Conservation (phyloP, 2,329 filamentous ascomycete genomes). For the Penicillium sp. region DNA sequence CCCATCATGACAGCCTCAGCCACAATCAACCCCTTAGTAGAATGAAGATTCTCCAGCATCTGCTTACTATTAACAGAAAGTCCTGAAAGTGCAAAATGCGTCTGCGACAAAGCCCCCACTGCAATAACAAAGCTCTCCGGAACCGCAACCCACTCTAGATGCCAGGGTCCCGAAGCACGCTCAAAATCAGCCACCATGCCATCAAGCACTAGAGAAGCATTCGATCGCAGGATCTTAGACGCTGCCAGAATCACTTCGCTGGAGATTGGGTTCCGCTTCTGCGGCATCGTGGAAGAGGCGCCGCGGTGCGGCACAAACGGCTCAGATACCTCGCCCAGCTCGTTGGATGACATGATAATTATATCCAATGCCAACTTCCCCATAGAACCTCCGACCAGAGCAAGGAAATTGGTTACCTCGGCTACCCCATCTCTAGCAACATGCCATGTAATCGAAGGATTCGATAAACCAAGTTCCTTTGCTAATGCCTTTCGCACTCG, state of each 20-base stretch:
- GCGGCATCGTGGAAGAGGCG: slow-evolving; percentile 61
- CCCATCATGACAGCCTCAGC: slow-evolving; percentile 67
- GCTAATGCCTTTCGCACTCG: slow-evolving; percentile 56
- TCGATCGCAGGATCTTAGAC: slow-evolving; percentile 58
- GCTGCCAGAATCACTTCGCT: slow-evolving; percentile 61
- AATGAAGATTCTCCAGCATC: slow-evolving; percentile 58
- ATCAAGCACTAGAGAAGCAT: slow-evolving; percentile 58
- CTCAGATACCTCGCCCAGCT: slow-evolving; percentile 59
- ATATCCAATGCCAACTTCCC: slow-evolving; percentile 62
- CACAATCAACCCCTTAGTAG: slow-evolving; percentile 59
- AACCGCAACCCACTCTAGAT: slow-evolving; percentile 62
- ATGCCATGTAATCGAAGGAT: slow-evolving; percentile 63
- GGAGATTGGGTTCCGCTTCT: slow-evolving; percentile 64
- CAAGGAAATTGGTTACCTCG: slow-evolving; percentile 59
- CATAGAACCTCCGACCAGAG: slow-evolving; percentile 57
- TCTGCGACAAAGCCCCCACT: slow-evolving; percentile 58
- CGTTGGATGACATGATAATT: slow-evolving; percentile 63
- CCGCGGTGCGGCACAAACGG: slow-evolving; percentile 61
- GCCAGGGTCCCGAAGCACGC: slow-evolving; percentile 62
- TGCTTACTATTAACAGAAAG: slow-evolving; percentile 55
- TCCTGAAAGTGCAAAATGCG: slow-evolving; percentile 57
- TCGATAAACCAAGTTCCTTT: slow-evolving; percentile 50
- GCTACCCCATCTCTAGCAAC: slow-evolving; percentile 59
- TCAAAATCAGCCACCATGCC: slow-evolving; percentile 64
- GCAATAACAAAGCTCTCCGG: slow-evolving; percentile 59